These are phyloP conservation scores for Plectosphaerella sp. DNA, from an alignment of 2,329 filamentous ascomycete species.

Conservation along the genomic window DNA sequence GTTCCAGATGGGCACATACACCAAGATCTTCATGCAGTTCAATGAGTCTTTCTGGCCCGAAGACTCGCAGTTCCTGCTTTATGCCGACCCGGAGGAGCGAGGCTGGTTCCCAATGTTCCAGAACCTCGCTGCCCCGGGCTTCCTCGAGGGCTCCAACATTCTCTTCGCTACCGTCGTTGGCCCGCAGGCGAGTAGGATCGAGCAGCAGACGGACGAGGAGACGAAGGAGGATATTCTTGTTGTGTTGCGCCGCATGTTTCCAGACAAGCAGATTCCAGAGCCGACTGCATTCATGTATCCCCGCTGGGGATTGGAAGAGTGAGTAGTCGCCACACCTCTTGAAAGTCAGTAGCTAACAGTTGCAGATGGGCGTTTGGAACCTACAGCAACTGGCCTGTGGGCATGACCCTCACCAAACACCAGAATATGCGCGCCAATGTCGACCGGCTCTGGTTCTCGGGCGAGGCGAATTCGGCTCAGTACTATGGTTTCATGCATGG, in stretches of 20 bases:
- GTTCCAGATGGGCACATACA: constrained; percentile 68
- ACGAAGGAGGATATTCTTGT: constrained; percentile 53
- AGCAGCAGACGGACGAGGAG: constrained; percentile 53
- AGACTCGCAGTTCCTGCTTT: constrained; percentile 38
- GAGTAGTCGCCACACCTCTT: constrained; percentile 6
- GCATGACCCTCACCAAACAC: constrained; percentile 59
- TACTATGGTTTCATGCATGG: constrained; percentile 66
- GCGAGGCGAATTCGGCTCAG: constrained; percentile 57
- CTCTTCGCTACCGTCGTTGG: constrained; percentile 61
- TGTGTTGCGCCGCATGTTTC: constrained; percentile 59
- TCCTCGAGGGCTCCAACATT: constrained; percentile 58
- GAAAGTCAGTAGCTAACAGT: constrained; percentile 1
- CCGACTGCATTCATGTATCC: constrained; percentile 59
- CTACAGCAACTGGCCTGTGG: constrained; percentile 65
- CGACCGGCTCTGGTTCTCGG: constrained; percentile 58
- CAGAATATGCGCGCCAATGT: constrained; percentile 65
- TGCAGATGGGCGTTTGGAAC: constrained; percentile 47
- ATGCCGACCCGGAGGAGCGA: constrained; percentile 34
- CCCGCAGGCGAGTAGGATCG: constrained; percentile 51
- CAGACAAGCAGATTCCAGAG: constrained; percentile 49
- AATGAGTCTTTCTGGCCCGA: constrained; percentile 59
- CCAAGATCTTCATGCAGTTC: constrained; percentile 70
- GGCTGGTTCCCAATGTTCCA: constrained; percentile 57
- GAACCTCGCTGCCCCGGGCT: constrained; percentile 52
- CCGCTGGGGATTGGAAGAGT: constrained; percentile 41